Base-by-base conservation (phyloP, 192 early-diverging fungal genomes). In the Diversispora eburnea region DNA sequence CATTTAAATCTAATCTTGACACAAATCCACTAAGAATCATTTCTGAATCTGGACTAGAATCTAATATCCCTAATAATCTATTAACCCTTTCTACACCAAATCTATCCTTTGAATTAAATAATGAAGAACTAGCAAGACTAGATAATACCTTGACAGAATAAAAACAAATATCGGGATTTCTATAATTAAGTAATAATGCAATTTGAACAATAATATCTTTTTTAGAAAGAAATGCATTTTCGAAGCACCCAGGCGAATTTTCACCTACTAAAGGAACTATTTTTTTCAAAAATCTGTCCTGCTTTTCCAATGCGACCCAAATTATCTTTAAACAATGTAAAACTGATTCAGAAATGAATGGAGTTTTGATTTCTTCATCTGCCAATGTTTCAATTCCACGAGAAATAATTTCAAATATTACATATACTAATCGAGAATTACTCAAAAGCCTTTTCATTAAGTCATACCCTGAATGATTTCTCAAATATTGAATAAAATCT, bases 381-480 rank as follows among this genome's bases (percentile, higher is more conserved):
- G 91, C 91, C 8, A 94, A 73, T 1, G 79, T 60, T 15, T 90
- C 87, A 19, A 91, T 86, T 6, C 84, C 88, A 25, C 86, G 78
- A 17, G 71, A 75, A n/a, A 92, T 75, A 19, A 95, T 79, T 22
- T 87, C 79, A 78, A 98, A 90, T 5, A 99, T 74, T 42, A 83
- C 80, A 20, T 85, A 83, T 25, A 88, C 81, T 17, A 95, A 84
- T 56, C 85, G 81, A n/a, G 90, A 88, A 8, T 90, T 89, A 1
- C 86, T 89, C n/a, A 99, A 77, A 3, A 98, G 74, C 13, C 91
- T 83, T 41, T 89, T 85, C 54, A 91, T 75, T 39, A 99, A 80
- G 64, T 93, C 91, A 73, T 91, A 99, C 5, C 93, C 96, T 0
- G 97, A 95, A 48, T 97, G 94, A 17, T 86, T 80, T 1, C 84